phyloP scores from a whole-genome alignment of 2,329 filamentous ascomycete species.

The Penicillium sp. region DNA sequence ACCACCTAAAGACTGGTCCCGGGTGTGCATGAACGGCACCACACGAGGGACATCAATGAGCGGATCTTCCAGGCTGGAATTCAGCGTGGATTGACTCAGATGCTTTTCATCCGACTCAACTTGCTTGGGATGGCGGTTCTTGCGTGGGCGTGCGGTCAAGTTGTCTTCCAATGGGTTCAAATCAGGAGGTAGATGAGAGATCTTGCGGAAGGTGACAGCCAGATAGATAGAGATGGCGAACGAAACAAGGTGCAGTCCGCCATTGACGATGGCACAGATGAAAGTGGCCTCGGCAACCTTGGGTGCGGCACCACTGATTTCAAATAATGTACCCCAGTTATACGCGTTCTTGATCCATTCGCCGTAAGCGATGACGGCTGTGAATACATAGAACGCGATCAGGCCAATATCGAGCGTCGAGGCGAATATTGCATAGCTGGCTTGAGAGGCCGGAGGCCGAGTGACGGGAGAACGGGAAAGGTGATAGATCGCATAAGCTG shows the following conservation, averaged over 20 bases:
- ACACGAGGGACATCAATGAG: constrained; percentile 44
- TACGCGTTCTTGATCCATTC: constrained; percentile 44
- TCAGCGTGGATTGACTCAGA: constrained; percentile 47
- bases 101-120: constrained; percentile 58
- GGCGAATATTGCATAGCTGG: constrained; percentile 85
- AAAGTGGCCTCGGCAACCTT: constrained; percentile 63
- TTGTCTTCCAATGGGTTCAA: constrained; percentile 91
- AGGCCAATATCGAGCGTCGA: constrained; percentile 63
- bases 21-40: constrained; percentile 76
- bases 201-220: constrained; percentile 71
- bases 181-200: constrained; percentile 76
- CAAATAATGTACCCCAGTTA: constrained; percentile 65
- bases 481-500: constrained; percentile 74
- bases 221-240: constrained; percentile 68
- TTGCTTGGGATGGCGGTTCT: constrained; percentile 57
- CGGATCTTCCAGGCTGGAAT: constrained; percentile 40
- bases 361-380: constrained; percentile 49
- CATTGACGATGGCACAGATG: constrained; percentile 59
- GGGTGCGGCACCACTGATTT: constrained; percentile 49
- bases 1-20: constrained; percentile 57
- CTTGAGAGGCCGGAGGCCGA: constrained; percentile 71
- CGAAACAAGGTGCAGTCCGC: constrained; percentile 64
- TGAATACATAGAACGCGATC: constrained; percentile 59
- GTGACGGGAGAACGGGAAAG: constrained; percentile 63
- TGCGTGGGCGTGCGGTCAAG: constrained; percentile 68